Conservation (phyloP, 306 rosid genomes). For the Chamaecrista fasciculata region DNA sequence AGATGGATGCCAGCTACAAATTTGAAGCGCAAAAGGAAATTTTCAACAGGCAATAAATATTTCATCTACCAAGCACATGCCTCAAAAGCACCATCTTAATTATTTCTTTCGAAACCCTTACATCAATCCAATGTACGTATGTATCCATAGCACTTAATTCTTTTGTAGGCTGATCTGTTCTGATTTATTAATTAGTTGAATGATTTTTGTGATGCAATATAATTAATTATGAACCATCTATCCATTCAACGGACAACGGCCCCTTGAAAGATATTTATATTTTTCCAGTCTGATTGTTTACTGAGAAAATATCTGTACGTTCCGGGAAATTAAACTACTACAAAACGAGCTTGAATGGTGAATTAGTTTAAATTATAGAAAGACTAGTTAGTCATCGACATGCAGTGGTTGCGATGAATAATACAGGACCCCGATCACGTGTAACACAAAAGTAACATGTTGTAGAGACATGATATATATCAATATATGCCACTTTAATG, state of each 20-base stretch:
- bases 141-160: constrained; percentile 12
- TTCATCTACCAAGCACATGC: constrained; percentile 64
- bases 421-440: no score
- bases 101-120: no score
- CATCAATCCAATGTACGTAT: no score
- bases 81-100: constrained; percentile 9
- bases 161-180: background rate
- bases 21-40: constrained; percentile 10
- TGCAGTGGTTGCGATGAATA: no score
- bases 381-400: no score
- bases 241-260: background rate
- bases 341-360: no score
- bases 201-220: constrained; percentile 11
- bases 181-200: background rate
- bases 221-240: background rate
- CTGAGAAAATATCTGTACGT: background rate
- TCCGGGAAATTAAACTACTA: no score
- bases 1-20: constrained; percentile 28
- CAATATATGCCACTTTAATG: no score
- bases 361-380: no score
- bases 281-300: background rate
- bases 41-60: constrained; percentile 41
- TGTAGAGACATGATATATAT: no score
- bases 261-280: background rate
- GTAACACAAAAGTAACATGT: no score